phyloP scores from a whole-genome alignment of 352 stramenopile species.

The Phytophthora megakarya region DNA sequence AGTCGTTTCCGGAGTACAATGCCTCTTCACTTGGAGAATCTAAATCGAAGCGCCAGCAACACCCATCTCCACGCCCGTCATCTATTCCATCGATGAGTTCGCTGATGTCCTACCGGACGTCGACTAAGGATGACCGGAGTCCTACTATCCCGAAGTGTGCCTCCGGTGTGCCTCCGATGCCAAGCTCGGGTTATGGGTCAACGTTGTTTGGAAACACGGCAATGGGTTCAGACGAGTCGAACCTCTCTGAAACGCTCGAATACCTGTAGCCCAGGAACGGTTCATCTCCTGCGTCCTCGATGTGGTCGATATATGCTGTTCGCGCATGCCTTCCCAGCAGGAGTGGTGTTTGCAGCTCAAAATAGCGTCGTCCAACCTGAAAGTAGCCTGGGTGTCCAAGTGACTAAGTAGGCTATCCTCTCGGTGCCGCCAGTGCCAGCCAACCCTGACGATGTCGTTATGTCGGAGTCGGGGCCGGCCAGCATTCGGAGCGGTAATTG shows the following conservation, averaged over 20 bases:
- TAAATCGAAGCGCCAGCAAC: background rate
- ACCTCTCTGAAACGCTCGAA: background rate
- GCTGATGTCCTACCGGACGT: background rate
- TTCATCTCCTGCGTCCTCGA: background rate
- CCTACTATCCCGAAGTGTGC: background rate
- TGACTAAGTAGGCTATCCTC: background rate
- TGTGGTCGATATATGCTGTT: conserved; percentile 3
- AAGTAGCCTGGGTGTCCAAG: background rate
- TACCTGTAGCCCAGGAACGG: background rate
- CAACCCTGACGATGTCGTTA: background rate
- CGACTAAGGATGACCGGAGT: background rate
- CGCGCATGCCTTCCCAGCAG: background rate
- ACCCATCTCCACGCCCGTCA: background rate
- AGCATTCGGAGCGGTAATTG: background rate
- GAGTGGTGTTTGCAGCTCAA: background rate
- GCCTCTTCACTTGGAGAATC: background rate
- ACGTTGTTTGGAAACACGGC: background rate
- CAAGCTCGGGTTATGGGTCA: background rate
- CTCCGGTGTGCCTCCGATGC: background rate
- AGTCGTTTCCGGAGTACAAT: too few relatives aligned
- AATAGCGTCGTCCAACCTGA: background rate
- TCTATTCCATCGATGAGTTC: background rate
- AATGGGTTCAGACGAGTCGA: background rate
- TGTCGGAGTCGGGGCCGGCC: background rate
- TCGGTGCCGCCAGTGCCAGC: background rate